Evolutionary conservation across 768 basidiomycete genomes (phyloP), one percentile per base, ranked within the genome.

Genomic region (Arthromyces matolae): DNA sequence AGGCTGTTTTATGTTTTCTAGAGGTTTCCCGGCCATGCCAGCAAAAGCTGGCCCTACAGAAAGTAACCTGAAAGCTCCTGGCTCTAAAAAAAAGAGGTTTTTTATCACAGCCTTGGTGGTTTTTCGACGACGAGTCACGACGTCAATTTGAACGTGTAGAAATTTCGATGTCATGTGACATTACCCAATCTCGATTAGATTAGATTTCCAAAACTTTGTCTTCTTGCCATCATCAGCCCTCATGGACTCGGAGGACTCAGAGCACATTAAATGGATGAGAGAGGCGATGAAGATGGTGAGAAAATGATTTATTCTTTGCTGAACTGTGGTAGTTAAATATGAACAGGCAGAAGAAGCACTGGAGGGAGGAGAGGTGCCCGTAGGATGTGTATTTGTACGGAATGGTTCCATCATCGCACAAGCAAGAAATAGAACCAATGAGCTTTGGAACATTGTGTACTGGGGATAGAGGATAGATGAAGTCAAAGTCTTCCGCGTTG

Each of bases 361-460:
- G 22, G 72, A 75, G 24, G 82, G 85, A 1, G 76, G 80, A 19
- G 96, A 99, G 68, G 96, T 98, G 4, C 96, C 96, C 1, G 94
- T 99, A 1, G 96, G 96, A 18, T 97, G 96, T 57, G 81, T 99
- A 7, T 96, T 98, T 57, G 89, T 98, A 8, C 79, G 90, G 52
- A 77, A 85, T 44, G 79, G 75, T n/a, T 61, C 58, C 24, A 75
- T 89, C 50, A 89, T 99, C 51, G 93, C 95, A 1, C 75, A 75
- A 57, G 95, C 93, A 1, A 72, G 96, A 39, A 99, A 99, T 62
- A 75, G 93, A 47, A 99, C 96, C 3, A 99, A 97, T 62, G 85
- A 97, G 64, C 80, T 95, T 70, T 33, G 83, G 75, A n/a, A 92
- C 72, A 54, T 86, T 92, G 63, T 93, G 89, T 23, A 93, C 57